Percentiles rank a stretch among this genome's conserved stretches.
Evolutionary conservation across 768 basidiomycete species (phyloP).

Genomic region (Agrocybe pediades): DNA sequence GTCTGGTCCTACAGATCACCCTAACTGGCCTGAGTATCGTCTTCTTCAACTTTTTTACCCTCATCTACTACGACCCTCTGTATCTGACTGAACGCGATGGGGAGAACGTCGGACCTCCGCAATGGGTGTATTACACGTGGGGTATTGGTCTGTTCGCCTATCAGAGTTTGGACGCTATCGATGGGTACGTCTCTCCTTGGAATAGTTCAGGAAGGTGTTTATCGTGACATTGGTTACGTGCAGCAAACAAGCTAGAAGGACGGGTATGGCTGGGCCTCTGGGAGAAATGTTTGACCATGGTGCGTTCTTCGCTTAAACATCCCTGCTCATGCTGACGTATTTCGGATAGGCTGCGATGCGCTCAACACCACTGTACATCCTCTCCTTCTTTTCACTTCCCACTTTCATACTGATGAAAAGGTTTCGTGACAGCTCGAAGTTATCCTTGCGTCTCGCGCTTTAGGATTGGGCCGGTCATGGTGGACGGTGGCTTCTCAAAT

Average conservation of each 20-base stretch:
- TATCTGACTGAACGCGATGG: slow-evolving; percentile 73
- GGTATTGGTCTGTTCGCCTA: slow-evolving; percentile 88
- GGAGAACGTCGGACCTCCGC: slow-evolving; percentile 55
- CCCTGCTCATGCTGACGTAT: not conserved
- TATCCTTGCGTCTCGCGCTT: slow-evolving; percentile 77
- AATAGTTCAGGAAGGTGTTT: slow-evolving; percentile 1
- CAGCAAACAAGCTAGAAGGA: slow-evolving; percentile 93
- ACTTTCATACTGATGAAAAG: not conserved
- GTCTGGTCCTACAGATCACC: slow-evolving; percentile 65
- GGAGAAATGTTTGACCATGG: slow-evolving; percentile 99
- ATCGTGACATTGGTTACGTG: too few relatives aligned
- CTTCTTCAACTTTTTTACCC: slow-evolving; percentile 78
- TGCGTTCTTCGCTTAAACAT: slow-evolving; percentile 27
- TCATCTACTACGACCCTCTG: slow-evolving; percentile 82
- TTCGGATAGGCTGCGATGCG: slow-evolving; percentile 75
- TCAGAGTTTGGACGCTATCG: slow-evolving; percentile 87
- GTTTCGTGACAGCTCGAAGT: slow-evolving; percentile 71
- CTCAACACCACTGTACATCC: slow-evolving; percentile 85
- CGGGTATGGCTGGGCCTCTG: slow-evolving; percentile 96
- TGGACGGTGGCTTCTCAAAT: slow-evolving; percentile 93
- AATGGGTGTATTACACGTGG: slow-evolving; percentile 95
- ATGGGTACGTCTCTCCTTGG: slow-evolving; percentile 59
- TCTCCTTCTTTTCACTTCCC: not conserved
- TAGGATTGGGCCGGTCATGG: slow-evolving; percentile 94
- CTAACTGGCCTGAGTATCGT: slow-evolving; percentile 83